These are phyloP conservation scores for Nannizziopsis arthrosporioides DNA, from an alignment of 2,329 filamentous ascomycete species.

Conservation along the genomic window DNA sequence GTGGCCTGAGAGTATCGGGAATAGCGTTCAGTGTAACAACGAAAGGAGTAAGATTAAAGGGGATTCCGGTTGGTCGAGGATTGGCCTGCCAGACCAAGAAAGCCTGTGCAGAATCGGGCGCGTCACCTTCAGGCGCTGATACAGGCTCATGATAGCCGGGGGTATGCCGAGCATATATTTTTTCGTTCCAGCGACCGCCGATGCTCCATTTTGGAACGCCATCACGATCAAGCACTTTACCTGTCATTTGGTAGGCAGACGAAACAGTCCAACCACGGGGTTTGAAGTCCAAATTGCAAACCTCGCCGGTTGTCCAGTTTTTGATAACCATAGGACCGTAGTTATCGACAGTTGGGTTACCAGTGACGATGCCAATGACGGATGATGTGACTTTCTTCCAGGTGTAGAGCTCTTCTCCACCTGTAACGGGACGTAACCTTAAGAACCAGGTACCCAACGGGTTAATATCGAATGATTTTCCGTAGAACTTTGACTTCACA, in stretches of 20 bases:
- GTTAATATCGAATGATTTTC: constrained; percentile 94
- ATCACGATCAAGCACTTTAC: constrained; percentile 67
- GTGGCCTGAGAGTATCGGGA: constrained; percentile 63
- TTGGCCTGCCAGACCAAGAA: constrained; percentile 92
- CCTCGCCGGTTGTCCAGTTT: constrained; percentile 91
- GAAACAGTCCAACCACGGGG: constrained; percentile 89
- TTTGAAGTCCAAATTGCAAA: constrained; percentile 86
- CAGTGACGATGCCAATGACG: constrained; percentile 96
- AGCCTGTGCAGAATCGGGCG: constrained; percentile 55
- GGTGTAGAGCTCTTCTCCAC: constrained; percentile 78
- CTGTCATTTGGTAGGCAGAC: constrained; percentile 76
- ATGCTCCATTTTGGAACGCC: constrained; percentile 81
- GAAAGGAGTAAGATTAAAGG: constrained; percentile 95
- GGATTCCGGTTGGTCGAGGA: constrained; percentile 65
- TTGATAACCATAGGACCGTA: constrained; percentile 95
- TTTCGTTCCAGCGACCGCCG: constrained; percentile 93
- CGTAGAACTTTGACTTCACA: constrained; percentile 93
- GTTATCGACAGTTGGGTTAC: constrained; percentile 92
- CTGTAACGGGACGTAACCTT: constrained; percentile 61
- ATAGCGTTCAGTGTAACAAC: constrained; percentile 89
- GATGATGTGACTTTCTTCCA: constrained; percentile 99
- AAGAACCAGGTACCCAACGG: constrained; percentile 96
- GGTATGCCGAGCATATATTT: constrained; percentile 84
- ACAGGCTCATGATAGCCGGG: constrained; percentile 74
- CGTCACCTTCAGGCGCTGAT: constrained; percentile 38